phyloP scores from a whole-genome alignment of 1,139 yeast species.

The Candida albicans region DNA sequence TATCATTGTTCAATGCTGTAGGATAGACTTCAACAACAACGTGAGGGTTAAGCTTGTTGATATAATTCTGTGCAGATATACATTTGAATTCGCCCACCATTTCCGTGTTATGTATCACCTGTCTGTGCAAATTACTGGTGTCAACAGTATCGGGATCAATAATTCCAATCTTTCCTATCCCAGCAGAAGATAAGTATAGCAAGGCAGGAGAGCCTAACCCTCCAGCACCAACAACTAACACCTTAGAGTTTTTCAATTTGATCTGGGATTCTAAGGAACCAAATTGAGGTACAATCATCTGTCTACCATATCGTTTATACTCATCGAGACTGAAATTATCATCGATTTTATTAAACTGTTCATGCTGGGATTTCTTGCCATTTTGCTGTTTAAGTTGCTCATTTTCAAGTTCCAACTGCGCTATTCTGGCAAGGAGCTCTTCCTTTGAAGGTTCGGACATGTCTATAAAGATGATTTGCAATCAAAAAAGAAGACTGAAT shows the following conservation, averaged over 20 bases:
- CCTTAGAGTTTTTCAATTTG: conserved; percentile 52
- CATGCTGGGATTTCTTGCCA: neutral
- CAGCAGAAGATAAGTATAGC: conserved; percentile 82
- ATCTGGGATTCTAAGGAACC: conserved; percentile 60
- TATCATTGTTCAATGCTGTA: conserved; percentile 49
- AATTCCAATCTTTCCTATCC: conserved; percentile 82
- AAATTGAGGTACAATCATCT: conserved; percentile 84
- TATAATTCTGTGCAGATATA: conserved; percentile 65
- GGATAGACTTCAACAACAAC: conserved; percentile 57
- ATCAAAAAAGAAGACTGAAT: neutral
- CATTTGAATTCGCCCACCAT: conserved; percentile 72
- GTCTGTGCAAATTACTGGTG: conserved; percentile 83
- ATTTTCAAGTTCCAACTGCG: conserved; percentile 28
- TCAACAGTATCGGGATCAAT: conserved; percentile 88
- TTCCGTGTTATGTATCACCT: conserved; percentile 71
- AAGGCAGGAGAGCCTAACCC: conserved; percentile 95
- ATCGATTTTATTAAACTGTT: conserved; percentile 8
- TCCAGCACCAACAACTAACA: conserved; percentile 92
- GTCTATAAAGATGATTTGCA: neutral
- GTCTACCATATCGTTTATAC: conserved; percentile 85
- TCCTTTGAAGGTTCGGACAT: conserved; percentile 15
- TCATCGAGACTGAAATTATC: conserved; percentile 55
- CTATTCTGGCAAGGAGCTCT: conserved; percentile 22
- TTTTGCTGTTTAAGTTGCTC: neutral
- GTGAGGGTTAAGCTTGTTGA: conserved; percentile 63